Evolutionary conservation across 148 eudicot species (phyloP).

Genomic region (Heliosperma pusillum): DNA sequence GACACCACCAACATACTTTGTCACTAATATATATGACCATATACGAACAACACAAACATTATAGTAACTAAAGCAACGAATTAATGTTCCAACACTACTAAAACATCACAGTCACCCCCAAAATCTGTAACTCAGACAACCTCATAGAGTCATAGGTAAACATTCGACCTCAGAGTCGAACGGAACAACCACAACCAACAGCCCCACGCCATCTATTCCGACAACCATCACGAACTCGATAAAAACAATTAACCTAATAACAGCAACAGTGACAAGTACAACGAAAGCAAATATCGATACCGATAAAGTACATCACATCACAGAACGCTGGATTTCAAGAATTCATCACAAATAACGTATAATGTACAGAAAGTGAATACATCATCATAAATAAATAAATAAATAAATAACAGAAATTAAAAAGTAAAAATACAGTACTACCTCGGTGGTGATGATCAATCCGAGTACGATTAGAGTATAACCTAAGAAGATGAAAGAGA

Average conservation of each 20-base stretch:
- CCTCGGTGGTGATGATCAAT: background rate
- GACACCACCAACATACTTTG: no score
- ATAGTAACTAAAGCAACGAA: no score
- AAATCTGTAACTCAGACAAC: no score
- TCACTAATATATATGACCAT: no score
- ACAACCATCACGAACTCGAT: background rate
- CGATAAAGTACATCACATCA: background rate
- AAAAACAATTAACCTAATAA: background rate
- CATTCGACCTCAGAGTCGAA: background rate
- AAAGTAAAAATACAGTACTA: background rate
- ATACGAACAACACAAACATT: background rate
- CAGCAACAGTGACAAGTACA: background rate
- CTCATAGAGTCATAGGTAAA: background rate
- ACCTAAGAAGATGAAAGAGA: background rate
- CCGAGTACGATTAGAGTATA: background rate
- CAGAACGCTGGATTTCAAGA: background rate
- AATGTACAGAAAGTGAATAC: no score
- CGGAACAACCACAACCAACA: background rate
- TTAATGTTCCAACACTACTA: no score
- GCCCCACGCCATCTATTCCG: background rate
- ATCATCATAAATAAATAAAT: no score
- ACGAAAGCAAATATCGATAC: no score
- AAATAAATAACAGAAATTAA: no score
- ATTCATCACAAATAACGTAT: background rate
- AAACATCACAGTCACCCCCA: background rate